A percentile compares a stretch with the other conserved stretches of the same genome.
Conservation (phyloP, 768 basidiomycete species). For the Phlegmacium glaucopus region DNA sequence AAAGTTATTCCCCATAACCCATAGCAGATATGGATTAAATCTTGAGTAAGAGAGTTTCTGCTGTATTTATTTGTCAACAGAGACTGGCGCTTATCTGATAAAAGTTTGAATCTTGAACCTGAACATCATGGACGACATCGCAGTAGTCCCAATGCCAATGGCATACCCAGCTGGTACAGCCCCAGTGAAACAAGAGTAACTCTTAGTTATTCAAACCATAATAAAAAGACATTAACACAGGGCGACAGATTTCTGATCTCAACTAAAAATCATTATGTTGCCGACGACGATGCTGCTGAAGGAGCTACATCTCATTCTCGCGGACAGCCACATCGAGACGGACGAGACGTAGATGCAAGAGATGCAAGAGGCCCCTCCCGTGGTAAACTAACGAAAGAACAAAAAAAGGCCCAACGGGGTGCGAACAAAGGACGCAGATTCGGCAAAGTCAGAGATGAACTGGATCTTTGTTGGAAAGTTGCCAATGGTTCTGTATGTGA, state of each 20-base stretch:
- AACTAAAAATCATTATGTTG: conserved; percentile 17
- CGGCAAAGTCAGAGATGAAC: conserved; percentile 71
- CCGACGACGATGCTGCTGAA: conserved; percentile 55
- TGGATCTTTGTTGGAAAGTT: conserved; percentile 80
- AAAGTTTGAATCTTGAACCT: neutral
- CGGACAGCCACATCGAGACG: conserved; percentile 18
- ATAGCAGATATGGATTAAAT: too few species aligned
- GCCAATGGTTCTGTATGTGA: conserved; percentile 72
- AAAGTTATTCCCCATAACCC: too few species aligned
- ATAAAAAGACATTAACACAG: neutral
- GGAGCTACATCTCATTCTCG: conserved; percentile 42
- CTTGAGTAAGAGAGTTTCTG: too few species aligned
- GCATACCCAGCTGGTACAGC: conserved; percentile 30
- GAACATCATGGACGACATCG: neutral
- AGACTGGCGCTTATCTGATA: too few species aligned
- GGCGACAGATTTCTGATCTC: conserved; percentile 30
- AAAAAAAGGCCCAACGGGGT: conserved; percentile 72
- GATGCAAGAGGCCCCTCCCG: conserved; percentile 15
- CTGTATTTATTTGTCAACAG: too few species aligned
- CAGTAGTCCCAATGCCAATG: neutral
- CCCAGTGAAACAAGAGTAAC: conserved; percentile 37
- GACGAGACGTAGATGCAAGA: conserved; percentile 13
- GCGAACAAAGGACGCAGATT: conserved; percentile 84
- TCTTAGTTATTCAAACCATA: neutral
- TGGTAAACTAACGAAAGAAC: conserved; percentile 51